Percentiles rank a stretch among this genome's conserved stretches.
Evolutionary conservation across 805 yeast species (phyloP).

Genomic region (Candida glaebosa): DNA sequence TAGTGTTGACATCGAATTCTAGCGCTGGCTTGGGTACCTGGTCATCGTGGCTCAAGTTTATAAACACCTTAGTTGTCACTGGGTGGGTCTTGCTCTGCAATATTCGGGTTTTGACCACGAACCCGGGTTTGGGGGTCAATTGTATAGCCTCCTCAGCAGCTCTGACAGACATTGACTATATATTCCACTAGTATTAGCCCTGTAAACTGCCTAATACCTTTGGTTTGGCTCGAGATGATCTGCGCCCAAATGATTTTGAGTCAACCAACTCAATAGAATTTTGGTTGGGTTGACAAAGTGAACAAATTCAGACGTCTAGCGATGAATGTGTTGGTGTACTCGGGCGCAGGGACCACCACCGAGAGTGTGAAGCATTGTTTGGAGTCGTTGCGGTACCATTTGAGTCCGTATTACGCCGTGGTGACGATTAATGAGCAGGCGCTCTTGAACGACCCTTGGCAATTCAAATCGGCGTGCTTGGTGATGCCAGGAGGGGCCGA

Average conservation of each 20-base stretch:
- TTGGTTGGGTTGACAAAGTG: not conserved
- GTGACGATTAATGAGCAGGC: conserved; percentile 61
- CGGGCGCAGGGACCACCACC: conserved; percentile 77
- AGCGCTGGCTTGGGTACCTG: conserved; percentile 60
- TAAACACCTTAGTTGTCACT: conserved; percentile 58
- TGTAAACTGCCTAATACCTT: no score
- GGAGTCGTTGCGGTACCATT: conserved; percentile 66
- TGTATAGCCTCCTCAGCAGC: conserved; percentile 15
- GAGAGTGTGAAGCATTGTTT: conserved; percentile 83
- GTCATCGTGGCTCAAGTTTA: conserved; percentile 69
- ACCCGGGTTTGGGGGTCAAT: conserved; percentile 58
- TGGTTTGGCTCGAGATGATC: no score
- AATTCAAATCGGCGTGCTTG: conserved; percentile 66
- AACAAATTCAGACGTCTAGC: not conserved
- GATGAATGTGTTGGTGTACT: conserved; percentile 36
- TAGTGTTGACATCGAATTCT: conserved; percentile 52
- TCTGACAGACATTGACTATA: conserved; percentile 1
- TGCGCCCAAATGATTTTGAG: not conserved
- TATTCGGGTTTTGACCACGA: conserved; percentile 67
- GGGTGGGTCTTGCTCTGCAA: conserved; percentile 27
- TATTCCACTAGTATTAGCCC: no score
- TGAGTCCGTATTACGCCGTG: conserved; percentile 90
- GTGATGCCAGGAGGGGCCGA: conserved; percentile 98
- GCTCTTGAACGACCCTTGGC: conserved; percentile 84
- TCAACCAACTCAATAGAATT: not conserved